Conservation (phyloP, 495 filamentous ascomycete genomes). For the Staphylotrichum tortipilum region DNA sequence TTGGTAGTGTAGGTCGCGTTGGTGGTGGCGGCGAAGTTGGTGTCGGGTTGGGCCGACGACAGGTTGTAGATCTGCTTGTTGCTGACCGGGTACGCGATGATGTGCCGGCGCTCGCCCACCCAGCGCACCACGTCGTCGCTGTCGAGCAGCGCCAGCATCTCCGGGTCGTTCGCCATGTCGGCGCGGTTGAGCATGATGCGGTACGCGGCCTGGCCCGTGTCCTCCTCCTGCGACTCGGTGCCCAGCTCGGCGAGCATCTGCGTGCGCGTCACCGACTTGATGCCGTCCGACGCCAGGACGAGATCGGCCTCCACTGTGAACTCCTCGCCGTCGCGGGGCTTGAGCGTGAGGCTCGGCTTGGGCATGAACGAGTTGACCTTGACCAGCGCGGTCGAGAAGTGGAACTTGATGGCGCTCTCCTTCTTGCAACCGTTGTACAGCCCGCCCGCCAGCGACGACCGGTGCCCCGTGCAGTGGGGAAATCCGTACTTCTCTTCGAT, state of each 20-base stretch:
- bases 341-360: slow-evolving; percentile 46
- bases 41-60: slow-evolving; percentile 65
- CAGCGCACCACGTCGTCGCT: slow-evolving; percentile 62
- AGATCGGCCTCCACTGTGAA: slow-evolving; percentile 57
- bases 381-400: slow-evolving; percentile 51
- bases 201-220: slow-evolving; percentile 75
- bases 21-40: slow-evolving; percentile 60
- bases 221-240: slow-evolving; percentile 50
- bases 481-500: slow-evolving; percentile 61
- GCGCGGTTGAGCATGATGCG: slow-evolving; percentile 68
- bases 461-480: slow-evolving; percentile 72
- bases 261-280: slow-evolving; percentile 57
- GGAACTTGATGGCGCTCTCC: slow-evolving; percentile 58
- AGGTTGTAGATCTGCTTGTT: slow-evolving; percentile 73
- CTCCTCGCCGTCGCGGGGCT: slow-evolving; percentile 47
- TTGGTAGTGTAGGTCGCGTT: slow-evolving; percentile 69
- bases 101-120: slow-evolving; percentile 71
- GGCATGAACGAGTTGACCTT: slow-evolving; percentile 47
- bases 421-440: slow-evolving; percentile 59
- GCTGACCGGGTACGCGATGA: slow-evolving; percentile 74
- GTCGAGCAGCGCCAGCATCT: slow-evolving; percentile 59
- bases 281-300: slow-evolving; percentile 63
- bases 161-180: slow-evolving; percentile 57
- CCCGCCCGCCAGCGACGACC: slow-evolving; percentile 58
- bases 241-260: slow-evolving; percentile 51